Evolutionary conservation across 169 alveolate species (phyloP), one percentile per base, ranked within the genome.

Genomic region (Plasmodium gallinaceum): DNA sequence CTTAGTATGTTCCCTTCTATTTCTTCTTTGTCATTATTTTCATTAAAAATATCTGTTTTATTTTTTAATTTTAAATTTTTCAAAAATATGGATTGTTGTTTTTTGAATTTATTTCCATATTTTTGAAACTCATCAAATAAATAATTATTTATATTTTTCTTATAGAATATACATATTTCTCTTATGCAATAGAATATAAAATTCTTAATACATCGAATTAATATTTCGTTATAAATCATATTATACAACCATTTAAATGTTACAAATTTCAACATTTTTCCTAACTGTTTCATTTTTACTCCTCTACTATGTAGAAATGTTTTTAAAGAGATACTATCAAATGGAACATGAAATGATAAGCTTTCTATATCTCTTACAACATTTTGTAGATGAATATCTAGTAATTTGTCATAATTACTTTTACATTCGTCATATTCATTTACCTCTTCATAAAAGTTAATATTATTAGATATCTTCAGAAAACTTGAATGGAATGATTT

Each of bases 91-190:
- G 39, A 32, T 7, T 61, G n/a, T 61, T 26, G 18, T 7, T 61
- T 24, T 8, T 26, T 61, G 16, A 12, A 8, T 26, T 14, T 65
- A 65, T 70, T 9, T 43, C 62, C 65, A 42, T 46, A 46, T 24
- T 64, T 64, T 7, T 64, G n/a, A 39, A 12, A n/a, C 52, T 12
- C 9, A 14, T 43, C 18, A 24, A 7, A 12, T 58, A 22, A 0
- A 39, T 51, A 45, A 0, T 43, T 45, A 26, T 8, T 45, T 26
- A 78, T 43, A n/a, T 42, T 62, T 26, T 54, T 51, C 48, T 65
- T 78, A 16, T 69, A 78, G 65, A 78, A 78, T 65, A 78, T 32
- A 14, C 78, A 78, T 9, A 78, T 65, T 70, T 78, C 89, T 12
- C 89, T 66, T 26, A 48, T 48, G 24, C 80, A 62, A 16, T 6